Conservation (phyloP, 192 early-diverging fungal genomes). For the Chytriomyces confervae region DNA sequence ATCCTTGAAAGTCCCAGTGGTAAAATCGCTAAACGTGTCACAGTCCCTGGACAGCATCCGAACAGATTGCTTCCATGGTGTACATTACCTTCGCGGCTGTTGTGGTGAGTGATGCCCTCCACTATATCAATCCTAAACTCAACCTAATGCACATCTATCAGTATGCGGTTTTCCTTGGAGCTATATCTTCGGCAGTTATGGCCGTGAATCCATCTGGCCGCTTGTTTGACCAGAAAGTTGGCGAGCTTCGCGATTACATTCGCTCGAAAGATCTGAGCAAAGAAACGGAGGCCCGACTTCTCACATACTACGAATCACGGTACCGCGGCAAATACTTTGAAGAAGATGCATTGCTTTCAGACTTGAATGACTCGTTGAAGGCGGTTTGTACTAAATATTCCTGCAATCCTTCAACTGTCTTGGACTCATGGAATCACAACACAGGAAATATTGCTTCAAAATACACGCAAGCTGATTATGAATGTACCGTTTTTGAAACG, state of each 20-base stretch:
- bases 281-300: constrained; percentile 24
- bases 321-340: constrained; percentile 47
- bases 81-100: constrained; percentile 17
- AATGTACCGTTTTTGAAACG: constrained; percentile 41
- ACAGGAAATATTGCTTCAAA: constrained; percentile 44
- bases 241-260: constrained; percentile 43
- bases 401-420: background rate
- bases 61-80: constrained; percentile 12
- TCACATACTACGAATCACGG: constrained; percentile 34
- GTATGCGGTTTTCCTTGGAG: constrained; percentile 31
- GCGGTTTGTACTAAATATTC: constrained; percentile 13
- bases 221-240: constrained; percentile 40
- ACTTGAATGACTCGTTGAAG: constrained; percentile 40
- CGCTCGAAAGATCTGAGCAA: constrained; percentile 30
- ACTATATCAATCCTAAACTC: background rate
- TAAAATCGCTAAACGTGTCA: background rate
- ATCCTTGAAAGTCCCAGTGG: background rate
- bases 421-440: background rate
- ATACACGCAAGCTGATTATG: constrained; percentile 28
- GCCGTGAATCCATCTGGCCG: constrained; percentile 30
- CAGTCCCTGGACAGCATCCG: constrained; percentile 23
- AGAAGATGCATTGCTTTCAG: constrained; percentile 28
- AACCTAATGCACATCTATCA: background rate
- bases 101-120: background rate
- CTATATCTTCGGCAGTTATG: constrained; percentile 25